Percentiles rank a stretch among this genome's conserved stretches.
Evolutionary conservation across 2,329 filamentous ascomycete species (phyloP).

Genomic region (Colletotrichum sp.): DNA sequence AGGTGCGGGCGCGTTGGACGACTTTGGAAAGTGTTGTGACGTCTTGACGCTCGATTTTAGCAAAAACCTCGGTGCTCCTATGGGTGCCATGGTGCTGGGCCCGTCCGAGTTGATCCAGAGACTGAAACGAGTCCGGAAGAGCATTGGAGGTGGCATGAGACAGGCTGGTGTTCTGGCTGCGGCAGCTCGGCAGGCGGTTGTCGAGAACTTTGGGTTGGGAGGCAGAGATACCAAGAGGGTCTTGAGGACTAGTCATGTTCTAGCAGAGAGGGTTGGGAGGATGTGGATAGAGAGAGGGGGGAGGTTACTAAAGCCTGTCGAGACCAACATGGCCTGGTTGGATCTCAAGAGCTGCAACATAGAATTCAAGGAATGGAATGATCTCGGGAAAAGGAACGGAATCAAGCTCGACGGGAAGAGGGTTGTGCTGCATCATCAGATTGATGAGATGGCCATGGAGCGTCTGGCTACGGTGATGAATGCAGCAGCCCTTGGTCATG

Average conservation of each 20-base stretch:
- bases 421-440: conserved; percentile 12
- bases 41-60: conserved; percentile 64
- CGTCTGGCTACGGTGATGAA: not conserved
- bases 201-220: conserved; percentile 75
- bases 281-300: conserved; percentile 71
- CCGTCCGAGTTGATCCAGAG: conserved; percentile 62
- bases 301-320: conserved; percentile 64
- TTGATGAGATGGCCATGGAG: not conserved
- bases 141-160: conserved; percentile 78
- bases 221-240: conserved; percentile 27
- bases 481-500: not conserved
- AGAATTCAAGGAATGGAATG: not conserved
- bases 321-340: conserved; percentile 83
- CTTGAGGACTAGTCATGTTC: conserved; percentile 58
- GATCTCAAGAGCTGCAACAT: not conserved
- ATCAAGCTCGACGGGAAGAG: conserved; percentile 14
- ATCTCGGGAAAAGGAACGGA: not conserved
- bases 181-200: conserved; percentile 76
- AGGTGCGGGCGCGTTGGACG: conserved; percentile 44
- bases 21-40: conserved; percentile 52
- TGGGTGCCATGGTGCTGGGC: conserved; percentile 53
- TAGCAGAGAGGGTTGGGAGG: conserved; percentile 61
- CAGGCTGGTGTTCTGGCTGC: conserved; percentile 80
- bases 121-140: conserved; percentile 79
- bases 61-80: conserved; percentile 58